Base-by-base conservation (phyloP, 2,329 filamentous ascomycete species). In the Bipolaris bicolor region DNA sequence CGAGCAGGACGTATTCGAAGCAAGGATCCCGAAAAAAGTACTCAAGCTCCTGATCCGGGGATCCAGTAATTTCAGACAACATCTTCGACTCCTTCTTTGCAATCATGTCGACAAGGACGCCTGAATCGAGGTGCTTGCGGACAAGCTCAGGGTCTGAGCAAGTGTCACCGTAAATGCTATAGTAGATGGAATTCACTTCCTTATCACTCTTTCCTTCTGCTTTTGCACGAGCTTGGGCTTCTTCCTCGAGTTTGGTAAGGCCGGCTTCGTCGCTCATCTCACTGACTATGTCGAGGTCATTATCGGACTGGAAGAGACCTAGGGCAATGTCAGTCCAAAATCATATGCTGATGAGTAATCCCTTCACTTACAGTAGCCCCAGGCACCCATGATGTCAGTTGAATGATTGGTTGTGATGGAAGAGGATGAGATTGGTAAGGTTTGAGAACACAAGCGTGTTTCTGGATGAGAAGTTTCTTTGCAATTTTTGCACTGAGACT, bases 271-370 rank as follows among this genome's bases (percentile, higher is more conserved):
- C 2, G 18, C 45, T 37, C 4, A 65, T 41, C 11, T 66, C 64
- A 9, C 45, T 18, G 31, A 65, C 5, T 13, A 59, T 61, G 24
- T 67, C 65, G 10, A 64, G 55, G 46, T 69, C 64, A 15, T 68
- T 56, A 43, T 68, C 65, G 1, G 61, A 64, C 36, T 68, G 58
- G 50, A 67, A 69, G 34, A 69, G 66, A 46, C 56, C 64, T 68
- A 31, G 5, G 3, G 26, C 26, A 5, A 6, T 18, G 15, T 53
- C 39, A 37, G 24, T 6, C 13, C 13, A 26, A 16, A 4, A 9
- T 1, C n/a, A 3, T 7, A 16, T n/a, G 4, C 10, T 9, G 1
- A 3, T 9, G 3, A 39, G 3, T 9, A 3, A 6, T 4, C 2
- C 36, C 3, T 39, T 39, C 36, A 39, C n/a, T 39, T 39, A 39